Percentiles rank a stretch among this genome's conserved stretches.
phyloP scores from a whole-genome alignment of 805 yeast species.

The Lipomyces oligophaga region DNA sequence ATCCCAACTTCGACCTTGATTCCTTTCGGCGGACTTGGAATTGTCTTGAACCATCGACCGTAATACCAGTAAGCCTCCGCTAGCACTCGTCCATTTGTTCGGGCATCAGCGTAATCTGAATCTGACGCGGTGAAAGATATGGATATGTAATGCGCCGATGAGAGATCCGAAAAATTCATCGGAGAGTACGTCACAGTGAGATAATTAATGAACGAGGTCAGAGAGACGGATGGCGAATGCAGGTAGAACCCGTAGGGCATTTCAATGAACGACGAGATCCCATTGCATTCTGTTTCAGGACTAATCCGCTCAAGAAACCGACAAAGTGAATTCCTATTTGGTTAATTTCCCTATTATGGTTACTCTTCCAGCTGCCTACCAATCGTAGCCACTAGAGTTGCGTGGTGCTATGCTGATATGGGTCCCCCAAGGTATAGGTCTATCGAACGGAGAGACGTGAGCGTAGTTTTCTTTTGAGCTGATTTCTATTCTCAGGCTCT shows the following conservation, averaged over 20 bases:
- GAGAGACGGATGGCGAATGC: conserved; percentile 12
- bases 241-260: conserved; percentile 21
- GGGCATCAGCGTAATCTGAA: conserved; percentile 3
- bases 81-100: conserved; percentile 7
- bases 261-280: conserved; percentile 17
- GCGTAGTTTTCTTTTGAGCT: conserved; percentile 18
- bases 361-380: no score
- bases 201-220: conserved; percentile 3
- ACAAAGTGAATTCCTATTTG: conserved; percentile 18
- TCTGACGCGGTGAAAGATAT: conserved; percentile 5
- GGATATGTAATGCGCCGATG: conserved; percentile 11
- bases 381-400: not conserved
- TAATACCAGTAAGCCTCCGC: conserved; percentile 23
- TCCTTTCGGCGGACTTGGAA: not conserved
- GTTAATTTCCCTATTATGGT: no score
- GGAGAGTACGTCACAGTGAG: conserved; percentile 4
- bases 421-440: conserved; percentile 18
- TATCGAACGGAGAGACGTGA: conserved; percentile 24
- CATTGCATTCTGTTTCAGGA: conserved; percentile 10
- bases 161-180: not conserved
- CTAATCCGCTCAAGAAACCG: conserved; percentile 8
- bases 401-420: conserved; percentile 20
- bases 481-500: conserved; percentile 20
- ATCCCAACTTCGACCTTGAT: conserved; percentile 22
- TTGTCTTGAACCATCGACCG: conserved; percentile 20